Evolutionary conservation across 192 early-diverging fungal genomes (phyloP), one percentile per base, ranked within the genome.

Genomic region (Helicostylum pulchrum): DNA sequence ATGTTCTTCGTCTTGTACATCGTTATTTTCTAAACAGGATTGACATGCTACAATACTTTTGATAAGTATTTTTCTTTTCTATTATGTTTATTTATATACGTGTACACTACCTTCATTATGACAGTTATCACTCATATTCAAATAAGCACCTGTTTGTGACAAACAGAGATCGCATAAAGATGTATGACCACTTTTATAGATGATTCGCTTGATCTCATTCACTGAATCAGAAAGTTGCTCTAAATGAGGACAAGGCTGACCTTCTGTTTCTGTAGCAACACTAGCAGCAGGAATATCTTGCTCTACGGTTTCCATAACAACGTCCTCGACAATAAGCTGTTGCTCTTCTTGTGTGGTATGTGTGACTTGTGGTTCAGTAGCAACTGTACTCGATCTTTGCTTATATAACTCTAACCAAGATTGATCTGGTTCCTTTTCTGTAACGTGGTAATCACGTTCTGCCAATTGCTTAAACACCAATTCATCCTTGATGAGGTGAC

Each of bases 351-450:
- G 7, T 39, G 36, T 39, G 9, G 36, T 10, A 10, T 39, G 1
- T 39, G 36, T 39, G 9, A 39, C 36, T 39, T 39, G 36, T 39
- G 36, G 7, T 39, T 39, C 36, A 9, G 34, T 36, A 55, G 30
- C 32, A 17, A 10, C 0, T 56, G 32, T 34, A 34, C 14, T 52
- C 8, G 44, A 39, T 12, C 42, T 26, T 45, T 61, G 49, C n/a
- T 66, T n/a, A 52, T 62, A 59, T 7, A 63, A 46, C 4, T 61
- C 32, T n/a, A 45, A 30, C 71, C 71, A 73, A 0, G 65, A 63
- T 39, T 61, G 48, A 32, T 36, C 44, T 15, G 66, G 32, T 8
- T 62, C 47, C 32, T 73, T 73, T 44, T 68, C 64, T 7, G 47
- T 68, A 2, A 67, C 46, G 7, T 56, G 21, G 47, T 60, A 73